A percentile compares a stretch with the other conserved stretches of the same genome.
Evolutionary conservation across 2,329 filamentous ascomycete species (phyloP).

Genomic region (Byssoonygena ceratinophila): DNA sequence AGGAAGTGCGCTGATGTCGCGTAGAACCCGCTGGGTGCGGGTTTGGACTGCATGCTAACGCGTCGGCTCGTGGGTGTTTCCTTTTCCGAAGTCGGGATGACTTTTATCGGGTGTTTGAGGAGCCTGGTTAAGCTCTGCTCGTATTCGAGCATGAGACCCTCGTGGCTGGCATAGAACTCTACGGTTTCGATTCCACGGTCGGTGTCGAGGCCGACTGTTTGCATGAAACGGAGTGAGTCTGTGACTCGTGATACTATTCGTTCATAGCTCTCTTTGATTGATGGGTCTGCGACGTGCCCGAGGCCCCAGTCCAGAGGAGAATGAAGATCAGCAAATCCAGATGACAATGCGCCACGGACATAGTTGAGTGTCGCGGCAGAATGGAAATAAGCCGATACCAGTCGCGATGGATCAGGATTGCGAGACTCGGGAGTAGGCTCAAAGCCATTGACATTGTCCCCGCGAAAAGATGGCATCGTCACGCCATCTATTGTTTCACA

Average conservation of each 20-base stretch:
- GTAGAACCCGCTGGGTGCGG: conserved; percentile 58
- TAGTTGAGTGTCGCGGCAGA: conserved; percentile 93
- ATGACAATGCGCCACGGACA: conserved; percentile 68
- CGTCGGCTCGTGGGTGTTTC: conserved; percentile 12
- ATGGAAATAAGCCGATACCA: conserved; percentile 90
- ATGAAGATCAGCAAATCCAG: conserved; percentile 87
- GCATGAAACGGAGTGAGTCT: conserved; percentile 88
- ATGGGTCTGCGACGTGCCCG: conserved; percentile 76
- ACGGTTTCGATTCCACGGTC: conserved; percentile 78
- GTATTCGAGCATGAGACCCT: conserved; percentile 88
- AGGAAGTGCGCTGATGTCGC: conserved; percentile 94
- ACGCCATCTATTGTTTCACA: conserved; percentile 71
- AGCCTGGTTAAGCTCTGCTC: conserved; percentile 76
- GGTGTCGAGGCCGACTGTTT: conserved; percentile 80
- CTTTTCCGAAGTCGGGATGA: conserved; percentile 19
- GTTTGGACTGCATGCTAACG: conserved; percentile 21
- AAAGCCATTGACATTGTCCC: conserved; percentile 91
- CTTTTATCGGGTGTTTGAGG: conserved; percentile 39
- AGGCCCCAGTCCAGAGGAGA: conserved; percentile 90
- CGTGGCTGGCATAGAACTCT: conserved; percentile 90
- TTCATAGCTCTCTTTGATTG: conserved; percentile 75
- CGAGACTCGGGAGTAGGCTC: conserved; percentile 55
- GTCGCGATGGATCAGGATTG: conserved; percentile 66
- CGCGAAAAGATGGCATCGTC: conserved; percentile 79
- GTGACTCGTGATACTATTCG: conserved; percentile 75